Evolutionary conservation across 192 early-diverging fungal genomes (phyloP), one percentile per base, ranked within the genome.

Genomic region (Helicostylum pulchrum): DNA sequence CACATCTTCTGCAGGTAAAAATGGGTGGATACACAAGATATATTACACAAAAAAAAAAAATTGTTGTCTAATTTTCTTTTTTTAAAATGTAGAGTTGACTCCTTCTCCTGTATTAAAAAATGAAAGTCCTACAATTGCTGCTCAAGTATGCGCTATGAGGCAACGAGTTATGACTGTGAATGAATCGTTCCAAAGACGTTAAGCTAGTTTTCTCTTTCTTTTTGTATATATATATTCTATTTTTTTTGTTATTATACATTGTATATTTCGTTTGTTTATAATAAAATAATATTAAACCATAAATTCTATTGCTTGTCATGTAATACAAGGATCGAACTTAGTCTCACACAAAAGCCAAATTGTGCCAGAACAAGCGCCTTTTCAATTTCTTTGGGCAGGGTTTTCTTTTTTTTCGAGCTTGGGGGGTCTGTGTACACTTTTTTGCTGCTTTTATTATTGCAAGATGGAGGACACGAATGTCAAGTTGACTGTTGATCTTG

Each of bases 391-490:
- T 26, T 2, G 26, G 26, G 36, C 36, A 39, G 36, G 9, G 36
- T 39, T 39, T 39, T 39, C 9, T 39, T 39, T 39, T 39, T 39
- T 39, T 39, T 39, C 36, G 9, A 39, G 36, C 36, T 6, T 39
- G 36, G 36, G 36, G 36, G 36, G 34, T 36, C 7, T 36, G 34
- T 9, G 4, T 5, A 10, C 9, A 39, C 36, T 39, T 39, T 39
- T 39, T 9, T 39, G 1, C 0, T 10, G 1, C 6, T 39, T 39
- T 53, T 12, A 3, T 30, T 12, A 7, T 31, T 2, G 9, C n/a
- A 17, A 34, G 17, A 56, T 56, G 54, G 54, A 56, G 2, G 54
- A 56, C 31, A 56, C 54, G 17, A 56, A 56, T 56, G 54, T 56
- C 54, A 56, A 56, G 9, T 34, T 56, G 1, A 56, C 54, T 19